phyloP scores from a whole-genome alignment of 495 filamentous ascomycete species.

The Hyaloscypha bicolor region DNA sequence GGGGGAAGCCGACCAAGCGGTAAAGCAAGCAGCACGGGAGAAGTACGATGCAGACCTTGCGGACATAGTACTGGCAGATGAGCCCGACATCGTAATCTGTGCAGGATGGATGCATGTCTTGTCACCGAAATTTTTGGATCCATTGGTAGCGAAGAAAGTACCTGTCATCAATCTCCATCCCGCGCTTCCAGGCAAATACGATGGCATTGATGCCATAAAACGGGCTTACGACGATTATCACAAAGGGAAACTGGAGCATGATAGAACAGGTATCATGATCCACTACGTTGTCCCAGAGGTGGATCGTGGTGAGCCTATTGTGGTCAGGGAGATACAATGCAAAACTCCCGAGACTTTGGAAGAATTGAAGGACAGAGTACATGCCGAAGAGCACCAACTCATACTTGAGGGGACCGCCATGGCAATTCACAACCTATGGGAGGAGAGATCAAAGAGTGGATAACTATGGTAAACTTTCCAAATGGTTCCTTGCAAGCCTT shows the following conservation, averaged over 20 bases:
- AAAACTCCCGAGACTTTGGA: slow-evolving; percentile 65
- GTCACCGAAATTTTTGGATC: slow-evolving; percentile 63
- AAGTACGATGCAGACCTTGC: slow-evolving; percentile 85
- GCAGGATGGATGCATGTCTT: slow-evolving; percentile 76
- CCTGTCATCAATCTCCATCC: slow-evolving; percentile 89
- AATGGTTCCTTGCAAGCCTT: neutral
- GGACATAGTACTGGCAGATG: slow-evolving; percentile 50
- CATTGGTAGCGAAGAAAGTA: slow-evolving; percentile 59
- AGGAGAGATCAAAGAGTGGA: slow-evolving; percentile 34
- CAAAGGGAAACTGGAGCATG: slow-evolving; percentile 65
- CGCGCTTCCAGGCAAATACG: slow-evolving; percentile 60
- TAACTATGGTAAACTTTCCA: neutral
- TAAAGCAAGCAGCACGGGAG: slow-evolving; percentile 62
- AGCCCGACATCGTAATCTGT: slow-evolving; percentile 22
- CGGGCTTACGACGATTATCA: slow-evolving; percentile 76
- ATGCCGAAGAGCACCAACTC: slow-evolving; percentile 67
- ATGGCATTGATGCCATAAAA: slow-evolving; percentile 78
- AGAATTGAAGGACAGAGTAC: slow-evolving; percentile 69
- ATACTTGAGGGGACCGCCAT: slow-evolving; percentile 70
- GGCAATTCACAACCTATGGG: slow-evolving; percentile 50
- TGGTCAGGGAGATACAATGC: slow-evolving; percentile 72
- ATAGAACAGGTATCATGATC: slow-evolving; percentile 84
- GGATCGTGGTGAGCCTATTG: slow-evolving; percentile 76
- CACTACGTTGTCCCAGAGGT: slow-evolving; percentile 87
- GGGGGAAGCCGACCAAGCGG: slow-evolving; percentile 51